Percentiles rank a stretch among this genome's conserved stretches.
These are phyloP conservation scores for Penicillium nordicum DNA, from an alignment of 2,329 filamentous ascomycete genomes.

Conservation along the genomic window DNA sequence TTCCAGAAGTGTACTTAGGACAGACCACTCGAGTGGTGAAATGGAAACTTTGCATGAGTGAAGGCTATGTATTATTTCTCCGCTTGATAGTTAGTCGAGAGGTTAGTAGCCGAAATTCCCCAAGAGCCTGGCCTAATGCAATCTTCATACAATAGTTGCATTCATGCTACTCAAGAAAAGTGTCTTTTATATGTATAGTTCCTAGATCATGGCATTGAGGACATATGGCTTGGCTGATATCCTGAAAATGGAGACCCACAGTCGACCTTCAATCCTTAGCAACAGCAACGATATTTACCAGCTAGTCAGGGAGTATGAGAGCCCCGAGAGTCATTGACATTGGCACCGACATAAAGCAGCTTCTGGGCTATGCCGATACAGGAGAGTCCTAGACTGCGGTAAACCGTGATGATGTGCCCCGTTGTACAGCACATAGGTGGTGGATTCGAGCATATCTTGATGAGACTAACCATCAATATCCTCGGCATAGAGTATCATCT, in stretches of 20 bases:
- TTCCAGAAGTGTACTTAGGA: not conserved
- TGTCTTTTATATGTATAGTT: not conserved
- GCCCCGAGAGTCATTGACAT: not conserved
- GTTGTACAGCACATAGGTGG: not conserved
- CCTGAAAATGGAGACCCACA: not conserved
- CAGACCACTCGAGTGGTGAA: not conserved
- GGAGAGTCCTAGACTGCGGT: not conserved
- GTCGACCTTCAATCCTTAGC: not conserved
- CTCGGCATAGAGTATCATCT: not conserved
- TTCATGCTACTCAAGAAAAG: not conserved
- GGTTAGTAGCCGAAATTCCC: too few relatives aligned
- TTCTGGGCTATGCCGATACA: not conserved
- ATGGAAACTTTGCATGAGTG: not conserved
- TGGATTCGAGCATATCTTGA: not conserved
- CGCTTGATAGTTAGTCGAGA: not conserved
- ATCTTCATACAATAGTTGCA: not conserved
- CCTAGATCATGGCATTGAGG: not conserved
- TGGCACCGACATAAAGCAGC: not conserved
- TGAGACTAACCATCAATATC: not conserved
- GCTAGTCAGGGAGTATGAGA: not conserved
- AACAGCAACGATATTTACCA: not conserved
- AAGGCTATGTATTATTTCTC: not conserved
- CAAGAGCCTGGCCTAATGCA: too few relatives aligned
- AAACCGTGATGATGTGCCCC: not conserved
- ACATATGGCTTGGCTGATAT: not conserved